A percentile compares a stretch with the other conserved stretches of the same genome.
phyloP scores from a whole-genome alignment of 306 rosid genomes.

The Malus sylvestris region DNA sequence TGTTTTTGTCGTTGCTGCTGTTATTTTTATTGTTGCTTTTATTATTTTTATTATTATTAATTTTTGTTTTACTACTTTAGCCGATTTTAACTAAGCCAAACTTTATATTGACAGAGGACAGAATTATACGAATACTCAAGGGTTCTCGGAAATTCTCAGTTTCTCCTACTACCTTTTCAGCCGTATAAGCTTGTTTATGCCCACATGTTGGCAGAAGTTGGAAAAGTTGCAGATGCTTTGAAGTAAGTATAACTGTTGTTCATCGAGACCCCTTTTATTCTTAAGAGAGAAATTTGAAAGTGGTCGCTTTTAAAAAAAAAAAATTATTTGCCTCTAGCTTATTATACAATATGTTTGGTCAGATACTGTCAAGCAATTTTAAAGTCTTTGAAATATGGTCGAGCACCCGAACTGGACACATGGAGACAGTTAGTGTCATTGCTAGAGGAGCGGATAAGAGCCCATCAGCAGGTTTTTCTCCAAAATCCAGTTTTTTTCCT shows the following conservation, averaged over 20 bases:
- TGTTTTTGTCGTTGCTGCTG: neutral
- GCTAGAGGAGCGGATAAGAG: conserved; percentile 63
- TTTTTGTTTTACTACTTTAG: conserved; percentile 2
- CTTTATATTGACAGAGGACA: conserved; percentile 48
- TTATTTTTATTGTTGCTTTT: neutral
- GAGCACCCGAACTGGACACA: conserved; percentile 57
- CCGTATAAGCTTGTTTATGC: conserved; percentile 78
- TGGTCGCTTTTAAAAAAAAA: neutral
- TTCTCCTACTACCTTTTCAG: conserved; percentile 49
- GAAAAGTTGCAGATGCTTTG: conserved; percentile 60
- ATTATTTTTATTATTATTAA: neutral
- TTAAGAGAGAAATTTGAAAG: neutral
- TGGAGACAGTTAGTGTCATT: conserved; percentile 51
- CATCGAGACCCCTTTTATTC: neutral
- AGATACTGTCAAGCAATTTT: conserved; percentile 61
- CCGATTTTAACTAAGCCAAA: neutral
- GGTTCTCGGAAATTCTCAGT: conserved; percentile 70
- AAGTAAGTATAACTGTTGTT: conserved; percentile 41
- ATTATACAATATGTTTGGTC: conserved; percentile 10
- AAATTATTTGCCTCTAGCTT: conserved; percentile 1
- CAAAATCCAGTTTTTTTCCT: neutral
- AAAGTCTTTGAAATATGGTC: conserved; percentile 54
- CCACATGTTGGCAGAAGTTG: conserved; percentile 69
- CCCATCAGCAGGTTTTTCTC: conserved; percentile 59
- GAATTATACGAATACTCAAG: conserved; percentile 60